A percentile compares a stretch with the other conserved stretches of the same genome.
phyloP scores from a whole-genome alignment of 1,284 basidiomycete species.

The Mycena sp. region DNA sequence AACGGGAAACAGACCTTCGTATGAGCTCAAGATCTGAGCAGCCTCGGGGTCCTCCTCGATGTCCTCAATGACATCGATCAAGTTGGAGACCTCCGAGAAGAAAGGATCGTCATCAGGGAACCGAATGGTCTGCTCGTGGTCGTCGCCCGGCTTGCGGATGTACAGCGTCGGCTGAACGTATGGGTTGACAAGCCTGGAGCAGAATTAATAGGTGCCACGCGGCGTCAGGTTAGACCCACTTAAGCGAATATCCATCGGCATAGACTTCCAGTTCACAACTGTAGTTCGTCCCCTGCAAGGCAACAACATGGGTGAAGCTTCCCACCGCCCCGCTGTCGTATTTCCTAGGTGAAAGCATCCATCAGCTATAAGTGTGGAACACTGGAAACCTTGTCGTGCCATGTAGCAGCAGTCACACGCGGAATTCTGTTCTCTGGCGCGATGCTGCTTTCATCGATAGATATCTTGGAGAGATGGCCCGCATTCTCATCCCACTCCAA shows the following conservation, averaged over 20 bases:
- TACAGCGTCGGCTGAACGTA: constrained; percentile 86
- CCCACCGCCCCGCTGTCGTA: constrained; percentile 94
- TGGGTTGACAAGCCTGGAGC: constrained; percentile 83
- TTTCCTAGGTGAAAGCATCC: constrained; percentile 65
- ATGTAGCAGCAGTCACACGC: constrained; percentile 82
- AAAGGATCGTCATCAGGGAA: constrained; percentile 92
- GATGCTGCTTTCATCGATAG: constrained; percentile 84
- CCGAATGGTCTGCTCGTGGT: constrained; percentile 79
- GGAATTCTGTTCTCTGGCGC: constrained; percentile 83
- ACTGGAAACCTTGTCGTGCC: constrained; percentile 52
- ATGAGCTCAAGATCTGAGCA: constrained; percentile 76
- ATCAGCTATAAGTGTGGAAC: background rate
- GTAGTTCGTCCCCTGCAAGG: constrained; percentile 91
- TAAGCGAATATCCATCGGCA: constrained; percentile 88
- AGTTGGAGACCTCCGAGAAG: constrained; percentile 89
- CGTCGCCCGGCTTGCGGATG: constrained; percentile 86
- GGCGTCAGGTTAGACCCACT: constrained; percentile 51
- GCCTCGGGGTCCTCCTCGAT: constrained; percentile 78
- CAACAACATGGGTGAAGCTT: constrained; percentile 87
- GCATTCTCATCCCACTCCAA: constrained; percentile 93
- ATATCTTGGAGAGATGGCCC: constrained; percentile 84
- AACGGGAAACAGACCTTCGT: constrained; percentile 64
- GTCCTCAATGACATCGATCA: constrained; percentile 86
- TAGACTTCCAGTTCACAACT: constrained; percentile 93
- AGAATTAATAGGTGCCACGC: constrained; percentile 3